Evolutionary conservation across 768 basidiomycete species (phyloP), one percentile per base, ranked within the genome.

Genomic region (Candolleomyces eurysporus): DNA sequence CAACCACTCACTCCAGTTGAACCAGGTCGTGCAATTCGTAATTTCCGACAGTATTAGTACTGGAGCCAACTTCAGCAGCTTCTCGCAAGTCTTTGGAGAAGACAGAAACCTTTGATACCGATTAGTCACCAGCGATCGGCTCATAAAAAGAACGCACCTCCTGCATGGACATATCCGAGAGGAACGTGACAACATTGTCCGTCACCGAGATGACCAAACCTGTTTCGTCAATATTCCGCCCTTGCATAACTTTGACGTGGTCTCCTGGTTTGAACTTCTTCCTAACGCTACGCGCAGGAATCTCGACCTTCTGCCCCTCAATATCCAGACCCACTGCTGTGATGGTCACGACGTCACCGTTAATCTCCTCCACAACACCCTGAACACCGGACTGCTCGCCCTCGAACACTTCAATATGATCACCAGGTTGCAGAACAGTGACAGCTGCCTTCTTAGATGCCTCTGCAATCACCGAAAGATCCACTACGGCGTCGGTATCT

Each of bases 231-330:
- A 87, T 85, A 69, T 98, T 97, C 74, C 94, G 89, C 22, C 97
- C 97, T 16, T 88, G 83, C 88, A 98, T 94, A 60, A 98, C 96
- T 76, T 98, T 98, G 75, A 99, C 94, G 68, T 99, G 97, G 75
- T 98, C 96, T 69, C 97, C 97, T 59, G 94, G 84, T 71, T 94
- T 95, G 82, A 99, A 98, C 48, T 90, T 82, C 76, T 99, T 99
- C 67, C 96, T 82, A 3, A 98, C 95, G 71, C 91, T 91, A 58
- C 91, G 81, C 0, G 93, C 92, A 10, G 91, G 89, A 8, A 96
- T 82, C 61, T 95, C 92, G 59, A 96, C 84, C 71, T 89, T 88
- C 71, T 93, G 90, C 0, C 90, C 91, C 61, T 93, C 91, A 55
- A 96, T 82, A 61, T 97, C 96, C 31, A 91, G 75, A 5, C 91